Evolutionary conservation across 371 early-diverging fungal genomes (phyloP).

Genomic region (Lichtheimia corymbifera): DNA sequence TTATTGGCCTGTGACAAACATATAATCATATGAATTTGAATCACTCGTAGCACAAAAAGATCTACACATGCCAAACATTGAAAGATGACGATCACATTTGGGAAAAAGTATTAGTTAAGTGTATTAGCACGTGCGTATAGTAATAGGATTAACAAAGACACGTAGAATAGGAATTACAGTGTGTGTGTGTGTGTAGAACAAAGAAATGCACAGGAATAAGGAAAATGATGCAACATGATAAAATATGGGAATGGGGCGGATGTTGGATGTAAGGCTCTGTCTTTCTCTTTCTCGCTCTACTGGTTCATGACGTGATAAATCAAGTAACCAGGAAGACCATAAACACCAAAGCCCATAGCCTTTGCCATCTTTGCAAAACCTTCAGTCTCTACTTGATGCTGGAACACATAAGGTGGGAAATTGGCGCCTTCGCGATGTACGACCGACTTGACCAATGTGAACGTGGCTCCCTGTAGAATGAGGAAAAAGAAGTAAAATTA

Average conservation of each 20-base stretch:
- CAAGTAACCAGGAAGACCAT: conserved; percentile 57
- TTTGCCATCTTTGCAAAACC: conserved; percentile 79
- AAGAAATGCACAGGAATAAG: background rate
- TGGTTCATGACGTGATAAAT: conserved; percentile 48
- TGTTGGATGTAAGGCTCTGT: too few relatives aligned
- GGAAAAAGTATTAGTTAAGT: background rate
- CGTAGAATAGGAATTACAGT: too few relatives aligned
- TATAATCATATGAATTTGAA: too few relatives aligned
- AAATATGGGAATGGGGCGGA: background rate
- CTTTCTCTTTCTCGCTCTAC: background rate
- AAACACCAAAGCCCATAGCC: conserved; percentile 63
- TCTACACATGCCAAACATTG: conserved; percentile 2
- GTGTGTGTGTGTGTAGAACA: background rate
- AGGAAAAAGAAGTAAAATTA: background rate
- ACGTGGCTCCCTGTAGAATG: conserved; percentile 36
- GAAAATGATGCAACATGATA: background rate
- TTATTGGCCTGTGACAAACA: too few relatives aligned
- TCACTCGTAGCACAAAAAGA: background rate
- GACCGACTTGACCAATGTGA: conserved; percentile 58
- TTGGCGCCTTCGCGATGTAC: conserved; percentile 70
- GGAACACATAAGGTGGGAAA: conserved; percentile 45
- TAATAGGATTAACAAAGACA: too few relatives aligned
- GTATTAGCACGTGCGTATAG: too few relatives aligned
- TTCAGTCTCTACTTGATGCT: conserved; percentile 70
- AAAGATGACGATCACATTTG: too few relatives aligned